Base-by-base conservation (phyloP, 441 rosid species). In the Daphne laureola region DNA sequence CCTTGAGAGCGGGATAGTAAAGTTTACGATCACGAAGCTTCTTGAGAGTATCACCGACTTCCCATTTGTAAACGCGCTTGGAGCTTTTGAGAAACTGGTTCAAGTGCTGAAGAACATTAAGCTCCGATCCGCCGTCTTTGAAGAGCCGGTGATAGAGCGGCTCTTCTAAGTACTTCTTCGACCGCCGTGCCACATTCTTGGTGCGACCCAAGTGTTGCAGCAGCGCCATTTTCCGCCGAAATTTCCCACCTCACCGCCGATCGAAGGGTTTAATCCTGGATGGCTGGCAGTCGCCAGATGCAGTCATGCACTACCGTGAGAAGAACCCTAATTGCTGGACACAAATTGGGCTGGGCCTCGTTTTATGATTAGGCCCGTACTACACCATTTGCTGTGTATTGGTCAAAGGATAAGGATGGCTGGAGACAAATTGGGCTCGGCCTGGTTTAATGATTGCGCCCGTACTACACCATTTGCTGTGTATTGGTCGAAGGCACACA, bases 11-110 rank as follows among this genome's bases (percentile, higher is more conserved):
- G 2, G 96, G 96, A 64, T 57, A 74, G 60, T 79, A 88, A 38
- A 81, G 87, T 44, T 78, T 54, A 57, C 88, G 90, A 56, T 56
- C 57, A 36, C 98, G 90, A 61, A 92, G 96, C 73, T 84, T 86
- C 77, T 72, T 84, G 65, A 89, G 63, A 18, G 98, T 86, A 50
- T 82, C 83, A n/a, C 88, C 96, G 4, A 84, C 91, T 65, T 92
- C 98, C 98, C 98, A 92, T 80, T 92, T 92, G 77, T 67, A 92
- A 18, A 77, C 97, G 54, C 83, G 89, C 65, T 89, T 89, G 47
- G 81, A 73, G 78, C 90, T 76, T 64, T 78, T 88, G 69, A 92
- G 70, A 77, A 92, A 86, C 60, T 63, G 75, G 61, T 86, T 92
- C 57, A 92, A 70, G 62, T 86, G 86, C 31, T 77, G 84, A 4